These are phyloP conservation scores for Angomonas ambiguus DNA, from an alignment of 208 protist genomes.

Conservation along the genomic window DNA sequence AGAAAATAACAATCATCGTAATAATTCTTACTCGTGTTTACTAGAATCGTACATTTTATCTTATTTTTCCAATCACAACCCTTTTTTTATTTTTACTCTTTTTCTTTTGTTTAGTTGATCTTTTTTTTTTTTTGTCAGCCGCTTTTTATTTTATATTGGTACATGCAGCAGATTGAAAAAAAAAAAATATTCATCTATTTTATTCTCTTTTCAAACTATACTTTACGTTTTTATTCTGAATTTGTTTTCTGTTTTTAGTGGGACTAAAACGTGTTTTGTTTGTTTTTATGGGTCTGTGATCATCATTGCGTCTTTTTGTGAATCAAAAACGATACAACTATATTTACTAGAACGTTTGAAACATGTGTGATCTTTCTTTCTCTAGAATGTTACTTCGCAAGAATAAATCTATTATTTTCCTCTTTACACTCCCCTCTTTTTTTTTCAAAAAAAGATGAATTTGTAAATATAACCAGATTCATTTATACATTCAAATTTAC, in stretches of 20 bases:
- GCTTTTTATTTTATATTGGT: neutral
- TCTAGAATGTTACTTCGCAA: neutral
- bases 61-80: slow-evolving; percentile 1
- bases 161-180: neutral
- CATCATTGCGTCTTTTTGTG: neutral
- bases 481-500: neutral
- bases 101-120: neutral
- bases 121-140: neutral
- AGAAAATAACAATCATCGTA: too few relatives aligned
- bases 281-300: neutral
- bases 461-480: neutral
- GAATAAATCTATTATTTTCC: too few relatives aligned
- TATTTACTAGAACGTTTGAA: neutral
- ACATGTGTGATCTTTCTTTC: neutral
- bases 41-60: too few relatives aligned
- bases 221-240: neutral
- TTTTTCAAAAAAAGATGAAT: neutral
- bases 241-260: neutral
- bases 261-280: neutral
- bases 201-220: neutral
- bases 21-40: too few relatives aligned
- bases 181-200: neutral
- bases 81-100: neutral
- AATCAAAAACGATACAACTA: neutral
- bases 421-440: neutral